Evolutionary conservation across 805 yeast genomes (phyloP), one percentile per base, ranked within the genome.

Genomic region (Candida cerambycidarum): DNA sequence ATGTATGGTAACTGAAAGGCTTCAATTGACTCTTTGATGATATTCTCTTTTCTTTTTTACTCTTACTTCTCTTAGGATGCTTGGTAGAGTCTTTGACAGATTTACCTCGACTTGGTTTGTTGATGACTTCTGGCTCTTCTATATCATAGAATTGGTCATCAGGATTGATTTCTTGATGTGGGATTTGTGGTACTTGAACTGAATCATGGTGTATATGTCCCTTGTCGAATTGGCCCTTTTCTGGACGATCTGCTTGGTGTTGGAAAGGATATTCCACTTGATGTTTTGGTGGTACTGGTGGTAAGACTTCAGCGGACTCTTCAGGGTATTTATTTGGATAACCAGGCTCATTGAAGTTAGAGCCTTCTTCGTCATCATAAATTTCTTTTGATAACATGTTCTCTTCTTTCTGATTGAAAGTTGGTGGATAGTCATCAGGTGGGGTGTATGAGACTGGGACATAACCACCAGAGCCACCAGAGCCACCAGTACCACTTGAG

Each of bases 1-100:
- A 61, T 0, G 83, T 69, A 38, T 57, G 55, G 47, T 69, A 69
- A 14, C 67, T 59, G 43, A 70, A 70, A 13, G 75, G 75, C 42
- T 63, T 67, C 25, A 59, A 48, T 37, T 49, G 52, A 11, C 12
- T 14, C 14, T 21, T 36, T 3, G 29, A 16, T 3, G 32, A 18
- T 17, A 29, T 15, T 29, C 39, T 42, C n/a, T 44, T 36, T 5
- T 41, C 31, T 12, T 42, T 44, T 42, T 52, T 46, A 18, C 29
- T 40, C 19, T 42, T 36, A 12, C 42, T 46, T 41, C 53, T 50
- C 43, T 54, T 56, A 13, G 54, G 55, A 37, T 50, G 49, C 29
- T 42, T 44, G 8, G 57, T 67, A n/a, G 62, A 49, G 8, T 62
- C 64, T 33, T 56, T 59, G n/a, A 63, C 69, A 0, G 67, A 54